Conservation (phyloP, 805 yeast species). For the Saccharomycopsis fibuligera region DNA sequence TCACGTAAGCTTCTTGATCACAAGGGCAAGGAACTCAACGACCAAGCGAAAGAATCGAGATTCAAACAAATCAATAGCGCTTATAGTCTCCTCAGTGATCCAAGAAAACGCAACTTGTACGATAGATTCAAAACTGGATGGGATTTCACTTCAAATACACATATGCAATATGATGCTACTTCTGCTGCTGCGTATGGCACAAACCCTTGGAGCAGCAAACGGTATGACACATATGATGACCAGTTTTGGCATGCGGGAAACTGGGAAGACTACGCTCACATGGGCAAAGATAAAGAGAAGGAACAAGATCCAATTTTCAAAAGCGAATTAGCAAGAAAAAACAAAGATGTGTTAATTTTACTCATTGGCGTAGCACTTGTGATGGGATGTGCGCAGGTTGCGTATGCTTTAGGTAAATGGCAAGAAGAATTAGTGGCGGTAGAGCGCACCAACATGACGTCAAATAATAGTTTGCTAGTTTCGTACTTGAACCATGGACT, state of each 20-base stretch:
- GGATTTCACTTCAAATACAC: conserved; percentile 23
- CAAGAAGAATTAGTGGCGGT: conserved; percentile 30
- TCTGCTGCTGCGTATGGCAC: background rate
- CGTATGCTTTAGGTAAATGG: conserved; percentile 32
- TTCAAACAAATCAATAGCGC: conserved; percentile 34
- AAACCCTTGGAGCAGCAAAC: background rate
- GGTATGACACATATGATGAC: conserved; percentile 22
- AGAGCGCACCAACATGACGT: conserved; percentile 24
- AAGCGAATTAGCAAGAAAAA: conserved; percentile 24
- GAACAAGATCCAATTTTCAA: conserved; percentile 25
- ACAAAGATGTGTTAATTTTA: conserved; percentile 22
- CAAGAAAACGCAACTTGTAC: conserved; percentile 27
- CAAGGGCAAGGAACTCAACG: conserved; percentile 22
- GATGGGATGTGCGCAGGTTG: conserved; percentile 27
- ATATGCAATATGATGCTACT: background rate
- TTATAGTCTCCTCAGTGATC: conserved; percentile 31
- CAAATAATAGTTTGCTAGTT: conserved; percentile 28
- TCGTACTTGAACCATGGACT: conserved; percentile 34
- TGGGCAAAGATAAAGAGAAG: conserved; percentile 14
- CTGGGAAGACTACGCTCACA: conserved; percentile 42
- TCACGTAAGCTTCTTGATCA: conserved; percentile 8
- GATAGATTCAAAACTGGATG: conserved; percentile 35
- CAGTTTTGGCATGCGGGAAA: conserved; percentile 44
- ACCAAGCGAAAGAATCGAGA: conserved; percentile 29
- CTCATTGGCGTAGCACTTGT: conserved; percentile 30